phyloP scores from a whole-genome alignment of 768 basidiomycete genomes.

The Phanerochaete sordida region DNA sequence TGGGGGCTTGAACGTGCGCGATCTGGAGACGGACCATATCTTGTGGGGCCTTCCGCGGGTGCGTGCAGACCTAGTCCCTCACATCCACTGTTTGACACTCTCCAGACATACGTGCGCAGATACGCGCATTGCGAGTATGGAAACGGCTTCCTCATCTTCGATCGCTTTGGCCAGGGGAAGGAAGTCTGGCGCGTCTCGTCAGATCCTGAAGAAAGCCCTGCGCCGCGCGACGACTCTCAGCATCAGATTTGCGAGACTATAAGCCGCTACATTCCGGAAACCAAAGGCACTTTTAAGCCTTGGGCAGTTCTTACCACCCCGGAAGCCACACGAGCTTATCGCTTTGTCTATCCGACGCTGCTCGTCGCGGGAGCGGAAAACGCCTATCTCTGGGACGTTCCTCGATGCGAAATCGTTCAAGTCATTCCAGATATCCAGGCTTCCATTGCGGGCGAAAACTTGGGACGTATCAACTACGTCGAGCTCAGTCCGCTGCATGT shows the following conservation, averaged over 20 bases:
- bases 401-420: constrained; percentile 45
- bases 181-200: constrained; percentile 66
- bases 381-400: constrained; percentile 64
- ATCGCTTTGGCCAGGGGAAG: constrained; percentile 50
- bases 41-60: constrained; percentile 68
- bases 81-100: neutral
- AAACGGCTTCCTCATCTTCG: constrained; percentile 68
- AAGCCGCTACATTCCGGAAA: constrained; percentile 13
- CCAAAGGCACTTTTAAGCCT: constrained; percentile 54
- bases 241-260: constrained; percentile 19
- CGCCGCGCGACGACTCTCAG: constrained; percentile 19
- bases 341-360: constrained; percentile 66
- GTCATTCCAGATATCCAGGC: constrained; percentile 40
- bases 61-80: constrained; percentile 17
- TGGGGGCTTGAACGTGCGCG: constrained; percentile 59
- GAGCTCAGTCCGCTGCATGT: constrained; percentile 57
- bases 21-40: constrained; percentile 42
- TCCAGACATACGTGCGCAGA: constrained; percentile 45
- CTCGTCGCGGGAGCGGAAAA: constrained; percentile 41
- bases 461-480: constrained; percentile 55
- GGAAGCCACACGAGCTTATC: constrained; percentile 46
- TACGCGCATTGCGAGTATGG: constrained; percentile 75
- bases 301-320: constrained; percentile 57
- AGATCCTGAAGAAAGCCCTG: constrained; percentile 24
- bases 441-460: neutral